Base-by-base conservation (phyloP, 2,329 filamentous ascomycete species). In the Talaromyces pinophilus region DNA sequence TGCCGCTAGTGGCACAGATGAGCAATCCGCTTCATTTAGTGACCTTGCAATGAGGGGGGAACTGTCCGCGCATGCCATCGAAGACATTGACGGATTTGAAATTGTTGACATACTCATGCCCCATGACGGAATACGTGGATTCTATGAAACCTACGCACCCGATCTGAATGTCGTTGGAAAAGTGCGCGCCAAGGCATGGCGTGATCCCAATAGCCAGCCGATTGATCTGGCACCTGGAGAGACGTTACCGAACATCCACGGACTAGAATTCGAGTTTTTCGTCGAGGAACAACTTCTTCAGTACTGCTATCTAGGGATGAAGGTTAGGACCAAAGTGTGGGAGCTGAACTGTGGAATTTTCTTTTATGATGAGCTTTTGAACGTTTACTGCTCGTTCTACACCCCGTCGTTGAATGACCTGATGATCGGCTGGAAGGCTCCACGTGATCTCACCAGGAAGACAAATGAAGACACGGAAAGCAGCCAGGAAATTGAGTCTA, bases 391-490 rank as follows among this genome's bases (percentile, higher is more conserved):
- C 2, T 85, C 84, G 0, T 91, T 90, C 73, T 87, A 90, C 73
- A 84, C 82, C 0, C 86, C 87, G 65, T 79, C 93, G 30, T 84
- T 86, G 0, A 92, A 93, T 74, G 86, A 89, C 70, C 79, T 91
- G 69, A 91, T 93, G 88, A 71, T 82, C 25, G 76, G 82, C 19
- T 93, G 86, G 84, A 91, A 88, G 75, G 78, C 84, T 28, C 88
- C 89, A 0, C 75, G 71, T 52, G 62, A 65, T 35, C 22, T 64
- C 15, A 42, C 38, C 5, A 57, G 62, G 25, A 46, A 28, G 19
- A 13, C n/a, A 10, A 38, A 63, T 11, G 19, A 52, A 8, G 71
- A 71, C 11, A 66, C 62, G 40, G 68, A 69, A 6, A 64, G 15
- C n/a, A 55, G 63, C 44, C 40, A 54, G 6, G 28, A 63, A 50